A percentile compares a stretch with the other conserved stretches of the same genome.
Conservation (phyloP, 352 stramenopile genomes). For the Phytophthora ohioensis region DNA sequence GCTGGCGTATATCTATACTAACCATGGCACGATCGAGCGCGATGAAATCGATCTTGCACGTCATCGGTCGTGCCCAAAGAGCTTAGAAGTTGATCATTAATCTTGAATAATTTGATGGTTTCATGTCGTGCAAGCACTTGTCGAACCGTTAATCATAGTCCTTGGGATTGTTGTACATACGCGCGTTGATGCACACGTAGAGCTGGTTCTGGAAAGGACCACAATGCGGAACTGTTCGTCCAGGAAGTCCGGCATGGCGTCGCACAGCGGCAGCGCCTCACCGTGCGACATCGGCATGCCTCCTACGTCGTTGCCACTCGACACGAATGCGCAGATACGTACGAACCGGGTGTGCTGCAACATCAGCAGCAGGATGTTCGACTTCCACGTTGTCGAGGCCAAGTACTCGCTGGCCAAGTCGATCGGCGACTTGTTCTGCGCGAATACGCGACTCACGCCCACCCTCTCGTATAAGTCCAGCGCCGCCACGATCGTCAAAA, state of each 20-base stretch:
- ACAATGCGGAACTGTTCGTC: conserved; percentile 78
- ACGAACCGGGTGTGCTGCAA: conserved; percentile 87
- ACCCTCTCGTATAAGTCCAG: conserved; percentile 90
- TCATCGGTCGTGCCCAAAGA: no score
- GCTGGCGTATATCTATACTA: no score
- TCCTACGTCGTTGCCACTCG: conserved; percentile 54
- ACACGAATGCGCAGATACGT: conserved; percentile 79
- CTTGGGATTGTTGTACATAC: conserved; percentile 87
- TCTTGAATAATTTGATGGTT: no score
- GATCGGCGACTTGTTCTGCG: conserved; percentile 87
- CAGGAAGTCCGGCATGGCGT: conserved; percentile 84
- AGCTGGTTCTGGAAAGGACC: conserved; percentile 71
- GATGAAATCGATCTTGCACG: no score
- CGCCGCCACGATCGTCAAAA: conserved; percentile 81
- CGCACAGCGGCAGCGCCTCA: conserved; percentile 69
- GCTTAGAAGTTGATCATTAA: no score
- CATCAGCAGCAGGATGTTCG: conserved; percentile 68
- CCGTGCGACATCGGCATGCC: conserved; percentile 64
- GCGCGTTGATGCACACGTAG: conserved; percentile 84
- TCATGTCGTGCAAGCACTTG: no score
- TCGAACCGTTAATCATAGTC: conserved; percentile 66
- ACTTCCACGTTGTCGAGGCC: conserved; percentile 69
- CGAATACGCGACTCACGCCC: conserved; percentile 73
- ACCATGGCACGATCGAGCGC: no score
- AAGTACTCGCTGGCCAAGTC: conserved; percentile 85